Evolutionary conservation across 768 basidiomycete genomes (phyloP).

Genomic region (Cystofilobasidium ferigula): DNA sequence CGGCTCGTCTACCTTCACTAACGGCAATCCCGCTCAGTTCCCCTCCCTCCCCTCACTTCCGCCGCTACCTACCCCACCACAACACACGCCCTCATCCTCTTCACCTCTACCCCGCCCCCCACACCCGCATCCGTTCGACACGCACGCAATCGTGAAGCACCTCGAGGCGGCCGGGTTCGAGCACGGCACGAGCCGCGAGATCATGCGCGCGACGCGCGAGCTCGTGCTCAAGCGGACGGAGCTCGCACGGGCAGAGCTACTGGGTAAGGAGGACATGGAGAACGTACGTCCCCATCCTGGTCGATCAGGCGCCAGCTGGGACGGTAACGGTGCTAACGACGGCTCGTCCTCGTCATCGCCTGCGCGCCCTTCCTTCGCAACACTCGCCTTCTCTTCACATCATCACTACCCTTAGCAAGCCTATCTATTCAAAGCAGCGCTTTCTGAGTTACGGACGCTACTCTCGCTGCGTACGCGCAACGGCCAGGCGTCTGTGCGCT

Average conservation of each 20-base stretch:
- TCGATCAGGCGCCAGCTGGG: too few species aligned
- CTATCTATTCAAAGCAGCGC: conserved; percentile 83
- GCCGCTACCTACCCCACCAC: conserved; percentile 5
- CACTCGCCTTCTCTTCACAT: too few species aligned
- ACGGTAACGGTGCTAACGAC: too few species aligned
- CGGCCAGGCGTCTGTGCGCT: conserved; percentile 69
- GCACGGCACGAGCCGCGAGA: conserved; percentile 29
- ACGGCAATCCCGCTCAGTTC: background rate
- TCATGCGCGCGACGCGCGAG: conserved; percentile 38
- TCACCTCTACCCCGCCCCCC: background rate
- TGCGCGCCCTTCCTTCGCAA: background rate
- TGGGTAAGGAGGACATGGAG: conserved; percentile 41
- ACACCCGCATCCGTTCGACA: conserved; percentile 39
- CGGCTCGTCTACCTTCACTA: background rate
- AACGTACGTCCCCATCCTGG: conserved; percentile 35
- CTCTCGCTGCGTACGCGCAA: conserved; percentile 69
- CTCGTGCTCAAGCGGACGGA: conserved; percentile 35
- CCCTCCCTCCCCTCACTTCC: background rate
- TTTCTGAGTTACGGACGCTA: conserved; percentile 80
- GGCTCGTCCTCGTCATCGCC: background rate
- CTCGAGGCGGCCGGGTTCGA: conserved; percentile 36
- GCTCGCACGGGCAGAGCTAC: conserved; percentile 31
- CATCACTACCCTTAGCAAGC: conserved; percentile 62
- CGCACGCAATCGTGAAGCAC: conserved; percentile 39
- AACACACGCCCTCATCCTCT: background rate